Evolutionary conservation across 805 yeast species (phyloP).

Genomic region (Wickerhamomyces chambardii): DNA sequence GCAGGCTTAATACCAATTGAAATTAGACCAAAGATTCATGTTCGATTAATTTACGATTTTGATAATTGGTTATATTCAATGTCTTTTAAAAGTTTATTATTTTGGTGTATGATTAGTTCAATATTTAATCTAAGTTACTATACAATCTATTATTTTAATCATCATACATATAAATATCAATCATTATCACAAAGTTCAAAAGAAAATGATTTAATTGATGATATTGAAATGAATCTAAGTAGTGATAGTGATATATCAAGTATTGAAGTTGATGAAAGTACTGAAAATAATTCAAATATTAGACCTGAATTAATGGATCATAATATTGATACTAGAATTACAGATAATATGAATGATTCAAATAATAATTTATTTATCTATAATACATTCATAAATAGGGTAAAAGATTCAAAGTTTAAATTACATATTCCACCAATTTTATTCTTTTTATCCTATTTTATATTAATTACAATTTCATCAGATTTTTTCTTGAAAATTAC

Average conservation of each 20-base stretch:
- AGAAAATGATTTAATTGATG: too few species aligned
- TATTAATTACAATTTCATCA: background rate
- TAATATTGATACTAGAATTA: too few species aligned
- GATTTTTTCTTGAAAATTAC: slow-evolving; percentile 21
- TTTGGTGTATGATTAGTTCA: slow-evolving; percentile 9
- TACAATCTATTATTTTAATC: background rate
- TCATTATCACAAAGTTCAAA: too few species aligned
- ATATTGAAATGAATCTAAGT: background rate
- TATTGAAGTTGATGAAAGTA: too few species aligned
- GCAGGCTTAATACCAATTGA: slow-evolving; percentile 48
- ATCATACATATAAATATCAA: too few species aligned
- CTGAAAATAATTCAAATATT: slow-evolving; percentile 10
- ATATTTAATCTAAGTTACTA: slow-evolving; percentile 1
- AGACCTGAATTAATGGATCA: too few species aligned
- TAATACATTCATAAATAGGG: too few species aligned
- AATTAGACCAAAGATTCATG: slow-evolving; percentile 45
- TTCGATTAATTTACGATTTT: slow-evolving; percentile 31
- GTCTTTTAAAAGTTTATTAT: slow-evolving; percentile 5
- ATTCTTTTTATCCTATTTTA: slow-evolving; percentile 15
- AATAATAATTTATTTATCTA: too few species aligned
- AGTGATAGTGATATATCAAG: too few species aligned
- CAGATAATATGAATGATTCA: too few species aligned
- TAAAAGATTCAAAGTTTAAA: too few species aligned
- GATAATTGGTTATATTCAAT: slow-evolving; percentile 31
- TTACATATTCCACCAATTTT: slow-evolving; percentile 30